phyloP scores from a whole-genome alignment of 257 asterid species.

The Penstemon davidsonii region DNA sequence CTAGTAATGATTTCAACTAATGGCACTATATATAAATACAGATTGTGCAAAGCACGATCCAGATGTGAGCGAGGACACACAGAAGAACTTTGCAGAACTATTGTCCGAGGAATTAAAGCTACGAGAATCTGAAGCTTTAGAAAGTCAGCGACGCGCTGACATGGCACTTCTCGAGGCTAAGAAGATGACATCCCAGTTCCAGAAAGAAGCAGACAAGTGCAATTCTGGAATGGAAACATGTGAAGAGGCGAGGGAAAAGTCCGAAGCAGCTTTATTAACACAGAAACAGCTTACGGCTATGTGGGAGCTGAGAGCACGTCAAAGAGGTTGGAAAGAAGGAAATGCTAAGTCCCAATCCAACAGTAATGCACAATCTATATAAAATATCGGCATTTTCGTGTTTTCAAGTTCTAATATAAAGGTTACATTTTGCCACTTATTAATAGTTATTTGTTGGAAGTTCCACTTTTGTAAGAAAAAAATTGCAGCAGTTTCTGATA shows the following conservation, averaged over 20 bases:
- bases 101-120: conserved; percentile 79
- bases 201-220: conserved; percentile 96
- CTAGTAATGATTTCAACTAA: not conserved
- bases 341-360: conserved; percentile 35
- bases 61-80: conserved; percentile 78
- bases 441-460: conserved; percentile 27
- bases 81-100: conserved; percentile 80
- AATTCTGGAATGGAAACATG: conserved; percentile 97
- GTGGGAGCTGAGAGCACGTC: conserved; percentile 91
- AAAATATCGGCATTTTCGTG: conserved; percentile 16
- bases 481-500: not conserved
- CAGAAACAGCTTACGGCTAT: conserved; percentile 72
- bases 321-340: conserved; percentile 89
- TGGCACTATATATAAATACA: conserved; percentile 22
- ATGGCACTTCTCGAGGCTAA: conserved; percentile 89
- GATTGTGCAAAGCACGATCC: conserved; percentile 92
- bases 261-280: conserved; percentile 63
- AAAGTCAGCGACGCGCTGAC: conserved; percentile 82
- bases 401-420: conserved; percentile 29
- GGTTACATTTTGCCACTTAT: conserved; percentile 29
- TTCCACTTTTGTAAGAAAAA: conserved; percentile 31
- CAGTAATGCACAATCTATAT: conserved; percentile 22
- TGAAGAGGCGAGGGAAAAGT: conserved; percentile 91
- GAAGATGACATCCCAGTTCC: conserved; percentile 88
- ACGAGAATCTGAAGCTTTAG: conserved; percentile 77